These are phyloP conservation scores for Pyronema omphalodes DNA, from an alignment of 495 filamentous ascomycete species.

Conservation along the genomic window DNA sequence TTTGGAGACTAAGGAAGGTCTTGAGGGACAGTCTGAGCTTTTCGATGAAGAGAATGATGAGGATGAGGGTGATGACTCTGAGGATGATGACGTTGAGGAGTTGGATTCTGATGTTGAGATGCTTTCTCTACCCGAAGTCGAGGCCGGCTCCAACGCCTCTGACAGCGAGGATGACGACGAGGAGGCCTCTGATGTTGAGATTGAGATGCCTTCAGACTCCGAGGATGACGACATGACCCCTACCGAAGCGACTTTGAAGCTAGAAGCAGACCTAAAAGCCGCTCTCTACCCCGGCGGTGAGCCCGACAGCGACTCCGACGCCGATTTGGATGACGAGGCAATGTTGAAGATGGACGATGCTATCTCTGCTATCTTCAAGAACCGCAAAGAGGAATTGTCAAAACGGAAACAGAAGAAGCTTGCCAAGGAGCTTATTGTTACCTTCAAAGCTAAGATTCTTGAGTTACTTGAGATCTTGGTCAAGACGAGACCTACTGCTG, in stretches of 20 bases:
- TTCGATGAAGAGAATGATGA: conserved; percentile 63
- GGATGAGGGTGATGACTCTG: conserved; percentile 29
- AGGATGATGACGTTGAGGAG: conserved; percentile 25
- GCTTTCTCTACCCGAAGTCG: neutral
- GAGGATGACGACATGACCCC: conserved; percentile 6
- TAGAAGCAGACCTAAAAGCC: conserved; percentile 61
- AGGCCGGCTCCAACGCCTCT: conserved; percentile 2
- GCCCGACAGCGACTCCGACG: conserved; percentile 37
- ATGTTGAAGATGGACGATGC: conserved; percentile 80
- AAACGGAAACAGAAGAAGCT: conserved; percentile 63
- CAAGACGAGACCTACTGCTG: conserved; percentile 52
- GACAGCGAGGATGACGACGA: conserved; percentile 22
- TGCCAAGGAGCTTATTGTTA: conserved; percentile 72
- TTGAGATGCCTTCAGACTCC: neutral
- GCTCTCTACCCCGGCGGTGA: conserved; percentile 47
- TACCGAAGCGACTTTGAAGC: conserved; percentile 22
- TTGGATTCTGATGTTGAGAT: conserved; percentile 24
- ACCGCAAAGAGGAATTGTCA: conserved; percentile 33
- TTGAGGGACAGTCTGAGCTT: conserved; percentile 65
- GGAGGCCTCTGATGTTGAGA: conserved; percentile 30
- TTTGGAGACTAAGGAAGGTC: conserved; percentile 58
- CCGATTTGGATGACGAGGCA: conserved; percentile 83
- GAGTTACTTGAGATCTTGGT: conserved; percentile 75
- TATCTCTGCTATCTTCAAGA: conserved; percentile 65
- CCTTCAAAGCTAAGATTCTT: conserved; percentile 86